Base-by-base conservation (phyloP, 2,329 filamentous ascomycete genomes). In the Gremmenia infestans region DNA sequence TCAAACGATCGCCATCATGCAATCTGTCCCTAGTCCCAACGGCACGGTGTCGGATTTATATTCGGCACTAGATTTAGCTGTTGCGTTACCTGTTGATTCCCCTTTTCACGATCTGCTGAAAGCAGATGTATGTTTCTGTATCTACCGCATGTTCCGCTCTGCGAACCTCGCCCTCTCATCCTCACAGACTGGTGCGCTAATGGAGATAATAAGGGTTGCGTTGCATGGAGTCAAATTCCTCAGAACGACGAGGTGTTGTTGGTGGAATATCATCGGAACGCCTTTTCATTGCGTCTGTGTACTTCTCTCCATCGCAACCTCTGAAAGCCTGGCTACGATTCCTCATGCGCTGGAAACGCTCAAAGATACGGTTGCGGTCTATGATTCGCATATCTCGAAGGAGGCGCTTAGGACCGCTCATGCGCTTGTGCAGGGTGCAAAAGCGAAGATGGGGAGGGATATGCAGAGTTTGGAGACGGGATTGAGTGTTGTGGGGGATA, bases 201-300 rank as follows among this genome's bases (percentile, higher is more conserved):
- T 65, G 25, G 42, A 55, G 32, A 46, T 59, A n/a, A 58, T 65
- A 25, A 50, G 57, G 8, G 54, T 56, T 12, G 61, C 60, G 12
- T 54, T 65, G 12, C 52, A 60, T 48, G 61, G 45, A 9, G 58
- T 53, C 1, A 54, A 32, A 14, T 59, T 53, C 28, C 50, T 65
- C 3, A 50, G 39, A 8, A 55, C 17, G 5, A 54, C 53, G 43
- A 28, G 42, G 6, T 50, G 62, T 11, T 57, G 58, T 17, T 67
- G 63, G 63, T 67, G 63, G 62, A 63, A 61, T 48, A 51, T 65
- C 7, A 48, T 65, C 5, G 49, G 57, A 17, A 56, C 55, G 5
- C 60, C 63, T 22, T 65, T 65, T 45, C 61, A 63, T 14, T 54
- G 58, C 9, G 43, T 63, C 8, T 65, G 62, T 39, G 50, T 67